Conservation (phyloP, 2,329 filamentous ascomycete species). For the Epichloe glyceriae region DNA sequence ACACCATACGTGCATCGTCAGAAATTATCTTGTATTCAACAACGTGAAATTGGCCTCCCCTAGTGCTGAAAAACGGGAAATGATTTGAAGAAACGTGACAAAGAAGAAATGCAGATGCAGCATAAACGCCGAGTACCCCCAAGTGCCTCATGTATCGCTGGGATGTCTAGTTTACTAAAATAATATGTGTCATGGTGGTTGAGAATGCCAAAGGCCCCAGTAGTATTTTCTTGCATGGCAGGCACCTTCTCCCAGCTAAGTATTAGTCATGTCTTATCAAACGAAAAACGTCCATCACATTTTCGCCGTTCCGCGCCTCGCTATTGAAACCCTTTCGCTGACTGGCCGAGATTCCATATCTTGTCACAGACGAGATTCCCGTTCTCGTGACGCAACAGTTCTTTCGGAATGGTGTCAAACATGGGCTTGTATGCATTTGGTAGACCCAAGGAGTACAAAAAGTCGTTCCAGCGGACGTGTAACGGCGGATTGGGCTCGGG, state of each 20-base stretch:
- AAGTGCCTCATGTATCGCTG: not conserved
- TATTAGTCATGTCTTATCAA: too few species aligned
- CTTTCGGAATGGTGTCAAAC: constrained; percentile 13
- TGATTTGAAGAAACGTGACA: not conserved
- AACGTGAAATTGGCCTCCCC: not conserved
- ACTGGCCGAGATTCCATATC: constrained; percentile 14
- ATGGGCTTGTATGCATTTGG: constrained; percentile 9
- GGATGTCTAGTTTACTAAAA: not conserved
- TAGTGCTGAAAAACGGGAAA: not conserved
- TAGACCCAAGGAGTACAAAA: constrained; percentile 12
- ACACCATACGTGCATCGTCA: too few species aligned
- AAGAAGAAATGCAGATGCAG: not conserved
- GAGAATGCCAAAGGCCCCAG: too few species aligned
- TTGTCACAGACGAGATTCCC: constrained; percentile 14
- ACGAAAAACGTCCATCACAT: not conserved
- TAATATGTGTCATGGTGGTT: not conserved
- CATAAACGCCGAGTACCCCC: not conserved
- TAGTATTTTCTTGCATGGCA: too few species aligned
- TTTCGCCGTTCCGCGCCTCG: not conserved
- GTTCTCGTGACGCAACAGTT: constrained; percentile 9
- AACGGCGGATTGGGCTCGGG: constrained; percentile 6
- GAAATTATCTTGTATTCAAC: too few species aligned
- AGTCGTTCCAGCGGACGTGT: constrained; percentile 12
- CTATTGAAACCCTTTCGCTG: constrained; percentile 7
- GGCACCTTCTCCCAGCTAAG: too few species aligned